Percentiles rank a stretch among this genome's conserved stretches.
Evolutionary conservation across 1,284 basidiomycete species (phyloP).

Genomic region (Moesziomyces sp.): DNA sequence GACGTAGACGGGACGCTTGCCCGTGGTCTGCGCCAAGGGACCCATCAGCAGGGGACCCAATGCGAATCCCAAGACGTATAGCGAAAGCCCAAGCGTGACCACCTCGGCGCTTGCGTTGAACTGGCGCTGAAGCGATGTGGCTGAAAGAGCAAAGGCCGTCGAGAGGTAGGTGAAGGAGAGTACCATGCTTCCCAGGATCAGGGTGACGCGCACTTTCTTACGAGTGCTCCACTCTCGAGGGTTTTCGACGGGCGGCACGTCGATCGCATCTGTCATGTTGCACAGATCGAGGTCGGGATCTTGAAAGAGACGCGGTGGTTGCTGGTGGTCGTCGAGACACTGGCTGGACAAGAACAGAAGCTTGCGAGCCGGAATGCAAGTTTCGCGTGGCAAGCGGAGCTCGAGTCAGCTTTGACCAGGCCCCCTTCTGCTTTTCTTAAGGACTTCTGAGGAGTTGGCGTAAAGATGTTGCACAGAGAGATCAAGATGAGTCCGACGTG

Average conservation of each 20-base stretch:
- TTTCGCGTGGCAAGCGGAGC: no score
- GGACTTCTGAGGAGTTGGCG: no score
- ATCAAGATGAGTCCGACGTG: no score
- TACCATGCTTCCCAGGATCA: conserved; percentile 35
- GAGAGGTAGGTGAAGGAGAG: conserved; percentile 42
- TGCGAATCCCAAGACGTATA: conserved; percentile 39
- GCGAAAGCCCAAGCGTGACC: conserved; percentile 31
- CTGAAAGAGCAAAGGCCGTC: conserved; percentile 33
- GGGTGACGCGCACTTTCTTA: conserved; percentile 30
- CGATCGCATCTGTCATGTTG: not conserved
- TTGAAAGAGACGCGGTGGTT: no score
- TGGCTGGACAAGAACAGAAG: no score
- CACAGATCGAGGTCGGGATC: not conserved
- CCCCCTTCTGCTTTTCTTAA: no score
- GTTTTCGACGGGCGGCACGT: conserved; percentile 26
- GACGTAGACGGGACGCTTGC: conserved; percentile 46
- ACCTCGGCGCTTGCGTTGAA: conserved; percentile 35
- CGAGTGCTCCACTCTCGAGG: conserved; percentile 29
- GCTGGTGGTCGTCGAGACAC: no score
- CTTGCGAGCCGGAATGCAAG: no score
- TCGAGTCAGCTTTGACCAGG: no score
- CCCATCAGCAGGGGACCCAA: conserved; percentile 41
- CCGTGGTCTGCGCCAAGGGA: conserved; percentile 34
- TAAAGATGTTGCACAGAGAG: no score
- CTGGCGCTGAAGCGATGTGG: conserved; percentile 18